Conservation (phyloP, 495 filamentous ascomycete genomes). For the Penicillium crystallinum region DNA sequence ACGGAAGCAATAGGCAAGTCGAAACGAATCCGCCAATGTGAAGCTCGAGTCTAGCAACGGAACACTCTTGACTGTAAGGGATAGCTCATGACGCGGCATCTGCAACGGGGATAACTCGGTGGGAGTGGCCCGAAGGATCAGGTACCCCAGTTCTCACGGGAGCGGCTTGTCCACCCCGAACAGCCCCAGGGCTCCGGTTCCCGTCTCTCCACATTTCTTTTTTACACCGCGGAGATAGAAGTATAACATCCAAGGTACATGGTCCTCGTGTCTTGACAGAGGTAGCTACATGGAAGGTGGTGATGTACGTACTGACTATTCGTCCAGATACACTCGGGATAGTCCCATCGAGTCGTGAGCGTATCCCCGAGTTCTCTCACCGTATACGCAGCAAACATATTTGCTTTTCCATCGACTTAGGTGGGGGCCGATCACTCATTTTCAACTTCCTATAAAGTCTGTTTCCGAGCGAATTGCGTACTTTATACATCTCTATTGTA, state of each 20-base stretch:
- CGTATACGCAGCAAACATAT: neutral
- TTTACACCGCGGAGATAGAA: neutral
- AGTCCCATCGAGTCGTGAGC: too few species aligned
- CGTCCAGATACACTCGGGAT: too few species aligned
- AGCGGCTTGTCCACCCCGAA: constrained; percentile 5
- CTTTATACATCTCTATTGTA: too few species aligned
- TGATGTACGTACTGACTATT: too few species aligned
- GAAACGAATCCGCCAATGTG: neutral
- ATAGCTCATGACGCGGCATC: constrained; percentile 3
- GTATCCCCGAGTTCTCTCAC: neutral
- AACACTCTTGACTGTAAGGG: constrained; percentile 3
- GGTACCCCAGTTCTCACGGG: neutral
- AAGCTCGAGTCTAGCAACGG: too few species aligned
- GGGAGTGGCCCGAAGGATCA: neutral
- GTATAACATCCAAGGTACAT: too few species aligned
- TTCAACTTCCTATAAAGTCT: constrained; percentile 3
- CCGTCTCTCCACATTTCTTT: constrained; percentile 5
- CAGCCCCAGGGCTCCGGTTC: constrained; percentile 7
- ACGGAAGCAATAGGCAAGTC: neutral
- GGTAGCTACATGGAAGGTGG: too few species aligned
- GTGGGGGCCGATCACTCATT: neutral
- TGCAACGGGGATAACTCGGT: neutral
- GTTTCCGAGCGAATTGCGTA: constrained; percentile 2
- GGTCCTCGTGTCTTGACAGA: too few species aligned
- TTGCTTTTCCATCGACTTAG: constrained; percentile 2